Conservation (phyloP, 306 rosid species). For the Lablab purpureus region DNA sequence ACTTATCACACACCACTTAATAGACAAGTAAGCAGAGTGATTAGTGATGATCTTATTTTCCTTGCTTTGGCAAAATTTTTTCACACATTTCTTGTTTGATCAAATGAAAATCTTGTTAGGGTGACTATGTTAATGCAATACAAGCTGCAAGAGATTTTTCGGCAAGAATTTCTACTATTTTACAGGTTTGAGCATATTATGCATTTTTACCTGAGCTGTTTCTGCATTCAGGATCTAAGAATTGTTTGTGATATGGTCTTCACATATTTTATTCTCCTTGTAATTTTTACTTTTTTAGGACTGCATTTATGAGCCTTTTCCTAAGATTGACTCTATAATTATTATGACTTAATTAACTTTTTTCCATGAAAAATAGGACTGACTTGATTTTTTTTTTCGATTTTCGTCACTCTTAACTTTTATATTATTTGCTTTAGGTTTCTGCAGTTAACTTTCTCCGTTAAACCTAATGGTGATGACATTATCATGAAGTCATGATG, state of each 20-base stretch:
- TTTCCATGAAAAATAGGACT: too few species aligned
- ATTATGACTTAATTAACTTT: too few species aligned
- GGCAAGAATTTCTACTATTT: constrained; percentile 70
- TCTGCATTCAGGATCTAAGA: constrained; percentile 32
- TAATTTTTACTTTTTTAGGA: constrained; percentile 28
- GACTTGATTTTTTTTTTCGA: too few species aligned
- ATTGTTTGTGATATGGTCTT: constrained; percentile 14
- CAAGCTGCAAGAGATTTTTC: constrained; percentile 89
- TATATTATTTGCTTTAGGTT: too few species aligned
- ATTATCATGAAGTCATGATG: too few species aligned
- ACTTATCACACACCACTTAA: constrained; percentile 96
- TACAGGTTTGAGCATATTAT: constrained; percentile 68
- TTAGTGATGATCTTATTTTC: constrained; percentile 37
- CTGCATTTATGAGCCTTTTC: constrained; percentile 26
- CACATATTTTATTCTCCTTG: constrained; percentile 2
- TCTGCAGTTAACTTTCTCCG: too few species aligned
- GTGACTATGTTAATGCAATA: constrained; percentile 86
- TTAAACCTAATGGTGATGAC: too few species aligned
- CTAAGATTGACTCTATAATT: constrained; percentile 12
- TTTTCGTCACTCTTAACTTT: too few species aligned
- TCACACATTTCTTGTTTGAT: constrained; percentile 37
- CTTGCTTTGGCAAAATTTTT: constrained; percentile 35
- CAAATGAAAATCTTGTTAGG: constrained; percentile 61
- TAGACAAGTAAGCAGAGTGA: constrained; percentile 68
- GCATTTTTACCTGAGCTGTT: constrained; percentile 18